Base-by-base conservation (phyloP, 331 rosid species). In the Telfairia occidentalis region DNA sequence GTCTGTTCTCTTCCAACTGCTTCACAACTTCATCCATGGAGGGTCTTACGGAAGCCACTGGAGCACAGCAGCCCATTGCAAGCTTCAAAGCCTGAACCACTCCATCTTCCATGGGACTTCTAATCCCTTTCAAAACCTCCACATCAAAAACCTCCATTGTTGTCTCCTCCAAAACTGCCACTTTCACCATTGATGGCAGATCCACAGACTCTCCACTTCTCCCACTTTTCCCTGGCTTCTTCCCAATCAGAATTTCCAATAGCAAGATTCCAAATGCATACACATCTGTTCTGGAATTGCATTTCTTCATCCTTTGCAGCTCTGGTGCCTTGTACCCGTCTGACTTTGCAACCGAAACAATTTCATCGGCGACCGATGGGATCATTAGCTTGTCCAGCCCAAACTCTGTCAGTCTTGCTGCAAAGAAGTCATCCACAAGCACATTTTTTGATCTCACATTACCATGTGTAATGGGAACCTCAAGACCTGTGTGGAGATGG, bases 11-110 rank as follows among this genome's bases (percentile, higher is more conserved):
- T 81, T 95, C 99, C 87, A 95, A 85, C 77, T 95, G 97, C 89
- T 90, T 89, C 82, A 95, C 96, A 74, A 95, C 92, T 82, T 95
- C 99, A 5, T 94, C 96, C 96, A 94, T 94, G 84, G 87, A 80
- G 2, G 99, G 99, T 78, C 99, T 90, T 52, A 95, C 97, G 0
- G 97, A 77, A 38, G 93, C 90, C 77, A 95, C 97, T 2, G 99
- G 99, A 35, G 99, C 97, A 76, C 99, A 95, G 77, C 99, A 95
- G 10, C 99, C 99, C 99, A 95, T 95, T 49, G 97, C 99, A 18
- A 95, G 90, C 83, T 92, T 95, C 86, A 95, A 71, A 15, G 97
- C 97, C 45, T 95, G 97, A 58, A 95, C 79, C 83, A 95, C 66
- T n/a, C 99, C 99, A 50, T 95, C 99, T 77, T 95, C 99, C 97